Base-by-base conservation (phyloP, 2,329 filamentous ascomycete genomes). In the Mycosphaerella sp. region DNA sequence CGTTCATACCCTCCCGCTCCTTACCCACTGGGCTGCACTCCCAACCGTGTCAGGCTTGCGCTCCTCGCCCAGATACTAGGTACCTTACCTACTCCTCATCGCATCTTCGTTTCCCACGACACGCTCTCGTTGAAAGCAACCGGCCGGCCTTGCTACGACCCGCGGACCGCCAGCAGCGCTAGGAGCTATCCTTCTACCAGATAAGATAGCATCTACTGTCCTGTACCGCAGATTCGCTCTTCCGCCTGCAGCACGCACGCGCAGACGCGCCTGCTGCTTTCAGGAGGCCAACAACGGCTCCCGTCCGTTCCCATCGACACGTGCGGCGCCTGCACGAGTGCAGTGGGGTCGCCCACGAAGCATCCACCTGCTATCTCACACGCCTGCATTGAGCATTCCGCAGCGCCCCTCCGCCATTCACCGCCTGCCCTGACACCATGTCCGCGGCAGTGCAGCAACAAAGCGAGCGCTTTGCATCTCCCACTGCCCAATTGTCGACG, bases 361-460 rank as follows among this genome's bases (percentile, higher is more conserved):
- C 45, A 17, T 10, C 14, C 21, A n/a, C 11, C 45, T n/a, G 31
- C 26, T 14, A 17, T 39, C 45, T 44, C 42, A 26, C 21, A 47
- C 45, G n/a, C 45, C 45, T 23, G 45, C 45, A 38, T 47, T 26
- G 36, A 21, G 26, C 47, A 40, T 14, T 29, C 47, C 47, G 47
- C 47, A 29, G 21, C 12, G 21, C 21, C 40, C 6, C 23, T 12
- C 47, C 46, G 41, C 48, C 26, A 34, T 45, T 41, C 48, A 48
- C 41, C 45, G 50, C 46, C 43, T 45, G 29, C 49, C 48, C 31
- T 45, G 17, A 43, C 53, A 62, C 58, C 58, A 60, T 58, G 55
- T 59, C 57, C 36, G 57, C 59, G 50, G 59, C 57, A 51, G 59
- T 59, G 48, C 57, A 55, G 46, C 57, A 51, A 48, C 55, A 52